Percentiles rank a stretch among this genome's conserved stretches.
phyloP scores from a whole-genome alignment of 176 grass and related monocot species.

The Triticum timopheevii region DNA sequence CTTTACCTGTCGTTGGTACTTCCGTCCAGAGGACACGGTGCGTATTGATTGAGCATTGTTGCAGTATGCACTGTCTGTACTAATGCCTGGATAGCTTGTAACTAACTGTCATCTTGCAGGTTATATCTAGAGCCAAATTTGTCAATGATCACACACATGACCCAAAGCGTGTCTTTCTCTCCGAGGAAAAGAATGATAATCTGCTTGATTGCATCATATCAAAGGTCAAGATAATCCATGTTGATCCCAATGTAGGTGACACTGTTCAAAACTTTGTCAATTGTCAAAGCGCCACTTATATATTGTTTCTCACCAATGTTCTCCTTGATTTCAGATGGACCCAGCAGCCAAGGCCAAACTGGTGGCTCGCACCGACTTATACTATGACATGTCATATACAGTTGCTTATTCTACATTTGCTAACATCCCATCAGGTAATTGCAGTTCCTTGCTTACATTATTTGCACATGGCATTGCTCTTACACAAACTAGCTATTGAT shows the following conservation, averaged over 20 bases:
- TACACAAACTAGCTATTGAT: background rate
- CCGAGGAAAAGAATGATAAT: constrained; percentile 87
- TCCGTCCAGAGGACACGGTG: constrained; percentile 75
- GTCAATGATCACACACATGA: constrained; percentile 42
- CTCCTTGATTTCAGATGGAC: constrained; percentile 42
- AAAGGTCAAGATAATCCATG: constrained; percentile 55
- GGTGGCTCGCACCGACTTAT: constrained; percentile 53
- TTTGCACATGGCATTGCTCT: background rate
- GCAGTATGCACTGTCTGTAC: background rate
- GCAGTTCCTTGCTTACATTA: background rate
- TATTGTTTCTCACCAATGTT: background rate
- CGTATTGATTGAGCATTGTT: background rate
- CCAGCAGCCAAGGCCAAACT: constrained; percentile 31
- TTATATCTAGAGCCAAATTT: constrained; percentile 33
- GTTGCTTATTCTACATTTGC: constrained; percentile 76
- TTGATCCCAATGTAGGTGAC: constrained; percentile 71
- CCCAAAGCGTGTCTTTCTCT: constrained; percentile 74
- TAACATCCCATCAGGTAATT: constrained; percentile 65
- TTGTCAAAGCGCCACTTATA: background rate
- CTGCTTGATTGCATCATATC: constrained; percentile 64
- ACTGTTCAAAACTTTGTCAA: background rate
- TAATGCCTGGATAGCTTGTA: background rate
- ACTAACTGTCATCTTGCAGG: background rate
- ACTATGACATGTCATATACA: constrained; percentile 85
- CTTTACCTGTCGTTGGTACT: constrained; percentile 84